A percentile compares a stretch with the other conserved stretches of the same genome.
Evolutionary conservation across 495 filamentous ascomycete species (phyloP).

Genomic region (Talaromyces proteolyticus): DNA sequence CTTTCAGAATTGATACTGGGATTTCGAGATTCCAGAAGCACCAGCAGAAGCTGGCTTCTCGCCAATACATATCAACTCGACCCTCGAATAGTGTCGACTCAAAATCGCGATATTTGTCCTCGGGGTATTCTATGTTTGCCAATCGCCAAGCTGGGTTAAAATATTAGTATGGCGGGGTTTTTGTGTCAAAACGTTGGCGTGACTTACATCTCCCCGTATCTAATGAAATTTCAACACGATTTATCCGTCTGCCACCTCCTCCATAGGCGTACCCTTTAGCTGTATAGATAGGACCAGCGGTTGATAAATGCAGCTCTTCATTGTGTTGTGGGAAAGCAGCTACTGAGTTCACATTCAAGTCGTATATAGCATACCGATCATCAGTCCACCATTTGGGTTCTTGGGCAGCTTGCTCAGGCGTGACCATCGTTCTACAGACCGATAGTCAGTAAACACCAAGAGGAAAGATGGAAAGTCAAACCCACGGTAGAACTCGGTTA

Average conservation of each 20-base stretch:
- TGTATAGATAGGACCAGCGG: slow-evolving; percentile 49
- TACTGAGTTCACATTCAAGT: slow-evolving; percentile 84
- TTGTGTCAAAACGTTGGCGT: not conserved
- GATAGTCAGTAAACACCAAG: not conserved
- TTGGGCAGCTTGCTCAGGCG: slow-evolving; percentile 71
- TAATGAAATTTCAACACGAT: slow-evolving; percentile 77
- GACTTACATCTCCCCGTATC: slow-evolving; percentile 64
- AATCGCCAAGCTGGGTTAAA: slow-evolving; percentile 61
- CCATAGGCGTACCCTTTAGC: slow-evolving; percentile 83
- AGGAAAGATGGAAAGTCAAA: slow-evolving; percentile 5
- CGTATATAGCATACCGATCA: slow-evolving; percentile 92
- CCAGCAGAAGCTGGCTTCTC: slow-evolving; percentile 87
- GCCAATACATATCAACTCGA: slow-evolving; percentile 72
- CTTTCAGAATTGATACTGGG: slow-evolving; percentile 51
- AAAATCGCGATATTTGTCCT: slow-evolving; percentile 76
- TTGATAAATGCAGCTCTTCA: slow-evolving; percentile 54
- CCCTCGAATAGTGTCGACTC: slow-evolving; percentile 70
- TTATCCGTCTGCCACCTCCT: slow-evolving; percentile 82
- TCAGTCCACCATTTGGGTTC: slow-evolving; percentile 81
- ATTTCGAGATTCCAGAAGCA: slow-evolving; percentile 87
- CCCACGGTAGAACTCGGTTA: slow-evolving; percentile 77
- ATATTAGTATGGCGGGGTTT: slow-evolving; percentile 11
- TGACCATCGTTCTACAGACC: slow-evolving; percentile 58
- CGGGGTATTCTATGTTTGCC: slow-evolving; percentile 76
- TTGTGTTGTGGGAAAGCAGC: slow-evolving; percentile 78